A percentile compares a stretch with the other conserved stretches of the same genome.
Evolutionary conservation across 2,329 filamentous ascomycete genomes (phyloP).

Genomic region (Pseudogymnoascus sp.): DNA sequence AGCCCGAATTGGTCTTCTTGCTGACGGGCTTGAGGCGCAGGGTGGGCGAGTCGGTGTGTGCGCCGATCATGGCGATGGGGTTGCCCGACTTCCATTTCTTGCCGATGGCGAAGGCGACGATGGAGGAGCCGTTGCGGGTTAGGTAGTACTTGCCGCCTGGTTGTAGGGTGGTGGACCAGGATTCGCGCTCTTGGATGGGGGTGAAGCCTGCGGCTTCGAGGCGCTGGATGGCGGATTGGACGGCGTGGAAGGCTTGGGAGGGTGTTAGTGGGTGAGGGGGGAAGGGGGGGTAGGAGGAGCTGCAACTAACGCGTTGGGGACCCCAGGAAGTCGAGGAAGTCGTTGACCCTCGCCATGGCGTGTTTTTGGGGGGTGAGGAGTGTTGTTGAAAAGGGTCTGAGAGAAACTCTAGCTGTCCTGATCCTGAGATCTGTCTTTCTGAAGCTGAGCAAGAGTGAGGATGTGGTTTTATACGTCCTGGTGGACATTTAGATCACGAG

Average conservation of each 20-base stretch:
- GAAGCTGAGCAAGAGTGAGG: background rate
- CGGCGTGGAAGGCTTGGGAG: conserved; percentile 78
- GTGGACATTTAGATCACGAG: background rate
- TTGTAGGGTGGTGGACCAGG: conserved; percentile 70
- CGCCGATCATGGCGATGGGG: conserved; percentile 84
- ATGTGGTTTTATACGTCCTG: background rate
- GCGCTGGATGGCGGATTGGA: conserved; percentile 66
- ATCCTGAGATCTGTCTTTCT: background rate
- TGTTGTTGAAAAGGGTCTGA: background rate
- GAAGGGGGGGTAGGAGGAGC: background rate
- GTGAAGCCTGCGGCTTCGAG: conserved; percentile 79
- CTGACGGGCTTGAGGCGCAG: conserved; percentile 90
- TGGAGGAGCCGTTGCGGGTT: conserved; percentile 85
- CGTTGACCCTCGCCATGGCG: conserved; percentile 31
- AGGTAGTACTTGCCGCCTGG: conserved; percentile 95
- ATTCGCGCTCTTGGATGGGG: conserved; percentile 81
- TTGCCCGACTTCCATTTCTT: conserved; percentile 87
- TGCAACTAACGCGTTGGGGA: conserved; percentile 72
- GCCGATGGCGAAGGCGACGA: conserved; percentile 87
- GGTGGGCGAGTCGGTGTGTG: conserved; percentile 91
- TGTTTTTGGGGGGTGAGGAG: conserved; percentile 11
- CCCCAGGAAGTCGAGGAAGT: conserved; percentile 91
- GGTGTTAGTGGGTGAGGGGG: conserved; percentile 18
- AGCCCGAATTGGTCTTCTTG: conserved; percentile 78
- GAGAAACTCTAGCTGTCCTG: background rate